Conservation (phyloP, 495 filamentous ascomycete species). For the Jackrogersella minutella region DNA sequence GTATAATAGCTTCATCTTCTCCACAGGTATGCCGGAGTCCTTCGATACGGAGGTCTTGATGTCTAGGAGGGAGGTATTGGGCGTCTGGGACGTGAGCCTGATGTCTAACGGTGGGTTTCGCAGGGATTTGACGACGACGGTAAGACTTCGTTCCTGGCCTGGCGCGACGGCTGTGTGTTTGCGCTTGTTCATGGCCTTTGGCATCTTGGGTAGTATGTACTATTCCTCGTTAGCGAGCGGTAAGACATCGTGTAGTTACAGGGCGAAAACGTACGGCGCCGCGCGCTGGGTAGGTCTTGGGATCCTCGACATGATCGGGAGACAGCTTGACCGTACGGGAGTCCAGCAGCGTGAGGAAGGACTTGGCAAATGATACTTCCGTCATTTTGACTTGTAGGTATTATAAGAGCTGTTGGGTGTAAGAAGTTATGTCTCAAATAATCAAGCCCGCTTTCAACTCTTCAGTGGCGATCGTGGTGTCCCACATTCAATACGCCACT, state of each 20-base stretch:
- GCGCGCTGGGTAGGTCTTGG: conserved; percentile 72
- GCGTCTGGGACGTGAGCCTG: conserved; percentile 61
- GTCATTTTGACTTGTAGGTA: conserved; percentile 64
- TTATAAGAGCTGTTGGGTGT: not conserved
- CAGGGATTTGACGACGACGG: conserved; percentile 73
- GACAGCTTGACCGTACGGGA: conserved; percentile 77
- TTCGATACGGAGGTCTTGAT: conserved; percentile 70
- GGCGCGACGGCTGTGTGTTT: conserved; percentile 45
- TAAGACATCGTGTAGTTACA: not conserved
- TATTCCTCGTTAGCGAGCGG: conserved; percentile 33
- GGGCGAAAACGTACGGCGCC: conserved; percentile 67
- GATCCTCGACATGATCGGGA: conserved; percentile 85
- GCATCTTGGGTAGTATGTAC: conserved; percentile 60
- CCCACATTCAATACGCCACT: conserved; percentile 29
- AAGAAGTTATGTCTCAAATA: conserved; percentile 14
- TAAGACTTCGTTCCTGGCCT: conserved; percentile 59
- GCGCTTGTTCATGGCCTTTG: conserved; percentile 60
- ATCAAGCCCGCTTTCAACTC: conserved; percentile 6
- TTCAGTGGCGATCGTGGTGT: conserved; percentile 33
- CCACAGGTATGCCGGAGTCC: conserved; percentile 59
- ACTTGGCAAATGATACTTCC: conserved; percentile 84
- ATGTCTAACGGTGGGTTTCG: conserved; percentile 75
- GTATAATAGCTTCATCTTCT: conserved; percentile 83
- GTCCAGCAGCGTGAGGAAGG: conserved; percentile 82
- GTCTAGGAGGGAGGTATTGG: conserved; percentile 74